phyloP scores from a whole-genome alignment of 2,329 filamentous ascomycete species.

The Botryosphaeria dothidea region DNA sequence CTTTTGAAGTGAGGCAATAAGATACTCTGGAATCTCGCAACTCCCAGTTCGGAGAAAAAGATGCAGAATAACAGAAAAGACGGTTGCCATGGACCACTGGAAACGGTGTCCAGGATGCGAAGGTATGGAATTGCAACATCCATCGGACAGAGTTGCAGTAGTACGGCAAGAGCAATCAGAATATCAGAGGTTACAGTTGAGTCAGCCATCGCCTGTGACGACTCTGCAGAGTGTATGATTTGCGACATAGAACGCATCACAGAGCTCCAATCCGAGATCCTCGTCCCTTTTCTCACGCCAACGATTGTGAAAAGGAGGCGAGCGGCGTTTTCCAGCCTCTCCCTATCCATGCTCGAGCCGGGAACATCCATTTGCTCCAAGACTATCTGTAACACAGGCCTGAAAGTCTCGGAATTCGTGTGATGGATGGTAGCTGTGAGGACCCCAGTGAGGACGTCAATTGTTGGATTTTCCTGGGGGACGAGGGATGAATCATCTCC shows the following conservation, averaged over 20 bases:
- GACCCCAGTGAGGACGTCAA: conserved; percentile 71
- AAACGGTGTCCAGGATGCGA: conserved; percentile 64
- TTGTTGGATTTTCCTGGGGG: conserved; percentile 50
- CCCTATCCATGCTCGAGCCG: neutral
- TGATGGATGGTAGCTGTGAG: conserved; percentile 83
- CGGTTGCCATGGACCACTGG: conserved; percentile 63
- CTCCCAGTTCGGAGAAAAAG: conserved; percentile 72
- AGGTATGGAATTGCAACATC: conserved; percentile 74
- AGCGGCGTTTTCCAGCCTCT: conserved; percentile 28
- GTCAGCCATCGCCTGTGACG: conserved; percentile 19
- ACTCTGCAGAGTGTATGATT: conserved; percentile 30
- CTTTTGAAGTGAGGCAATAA: conserved; percentile 79
- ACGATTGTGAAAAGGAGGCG: conserved; percentile 66
- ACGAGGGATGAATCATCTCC: conserved; percentile 22
- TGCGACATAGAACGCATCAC: conserved; percentile 52
- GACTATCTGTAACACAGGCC: conserved; percentile 65
- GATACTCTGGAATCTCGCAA: conserved; percentile 74
- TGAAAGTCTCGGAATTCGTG: conserved; percentile 72
- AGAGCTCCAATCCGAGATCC: conserved; percentile 70
- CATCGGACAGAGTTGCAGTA: conserved; percentile 75
- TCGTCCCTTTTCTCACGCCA: conserved; percentile 79
- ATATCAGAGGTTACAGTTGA: conserved; percentile 27
- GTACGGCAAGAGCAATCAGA: conserved; percentile 58
- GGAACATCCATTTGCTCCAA: conserved; percentile 23
- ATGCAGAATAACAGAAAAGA: conserved; percentile 87